These are phyloP conservation scores for Chalciporus sp. DNA, from an alignment of 1,284 basidiomycete species.

Conservation along the genomic window DNA sequence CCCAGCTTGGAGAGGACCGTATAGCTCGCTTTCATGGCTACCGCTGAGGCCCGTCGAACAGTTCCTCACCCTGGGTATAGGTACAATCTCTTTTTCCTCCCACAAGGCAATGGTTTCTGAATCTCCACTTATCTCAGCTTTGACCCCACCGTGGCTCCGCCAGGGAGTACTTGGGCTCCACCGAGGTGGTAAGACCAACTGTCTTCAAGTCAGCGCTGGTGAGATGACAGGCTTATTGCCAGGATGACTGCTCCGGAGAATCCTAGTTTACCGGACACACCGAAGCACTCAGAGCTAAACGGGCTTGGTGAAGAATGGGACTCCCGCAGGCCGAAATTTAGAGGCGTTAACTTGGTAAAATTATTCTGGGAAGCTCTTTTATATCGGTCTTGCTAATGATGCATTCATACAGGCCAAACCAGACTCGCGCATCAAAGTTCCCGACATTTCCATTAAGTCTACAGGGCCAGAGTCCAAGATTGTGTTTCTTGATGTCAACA, in stretches of 20 bases:
- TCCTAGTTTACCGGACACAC: background rate
- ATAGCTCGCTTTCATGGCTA: background rate
- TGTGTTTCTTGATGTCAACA: slow-evolving; percentile 34
- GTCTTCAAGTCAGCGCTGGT: background rate
- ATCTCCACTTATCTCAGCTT: slow-evolving; percentile 15
- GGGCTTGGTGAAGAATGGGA: slow-evolving; percentile 32
- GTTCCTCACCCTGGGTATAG: background rate
- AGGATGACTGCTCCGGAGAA: slow-evolving; percentile 24
- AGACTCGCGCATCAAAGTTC: slow-evolving; percentile 26
- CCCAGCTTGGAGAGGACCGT: background rate
- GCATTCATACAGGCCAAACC: slow-evolving; percentile 14
- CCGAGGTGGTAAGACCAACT: slow-evolving; percentile 21
- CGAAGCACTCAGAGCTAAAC: slow-evolving; percentile 12
- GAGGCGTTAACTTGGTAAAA: slow-evolving; percentile 21
- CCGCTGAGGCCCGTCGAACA: background rate
- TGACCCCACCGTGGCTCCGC: slow-evolving; percentile 27
- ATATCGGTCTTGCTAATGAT: background rate
- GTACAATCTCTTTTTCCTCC: background rate
- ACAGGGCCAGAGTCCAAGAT: slow-evolving; percentile 22
- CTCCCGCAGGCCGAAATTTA: slow-evolving; percentile 21
- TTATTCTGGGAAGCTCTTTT: background rate
- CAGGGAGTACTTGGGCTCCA: slow-evolving; percentile 27
- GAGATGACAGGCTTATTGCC: background rate
- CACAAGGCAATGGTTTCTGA: background rate
- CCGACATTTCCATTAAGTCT: slow-evolving; percentile 29